Evolutionary conservation across 2,329 filamentous ascomycete species (phyloP), one percentile per base, ranked within the genome.

Genomic region (Dichotomopilus funicola): DNA sequence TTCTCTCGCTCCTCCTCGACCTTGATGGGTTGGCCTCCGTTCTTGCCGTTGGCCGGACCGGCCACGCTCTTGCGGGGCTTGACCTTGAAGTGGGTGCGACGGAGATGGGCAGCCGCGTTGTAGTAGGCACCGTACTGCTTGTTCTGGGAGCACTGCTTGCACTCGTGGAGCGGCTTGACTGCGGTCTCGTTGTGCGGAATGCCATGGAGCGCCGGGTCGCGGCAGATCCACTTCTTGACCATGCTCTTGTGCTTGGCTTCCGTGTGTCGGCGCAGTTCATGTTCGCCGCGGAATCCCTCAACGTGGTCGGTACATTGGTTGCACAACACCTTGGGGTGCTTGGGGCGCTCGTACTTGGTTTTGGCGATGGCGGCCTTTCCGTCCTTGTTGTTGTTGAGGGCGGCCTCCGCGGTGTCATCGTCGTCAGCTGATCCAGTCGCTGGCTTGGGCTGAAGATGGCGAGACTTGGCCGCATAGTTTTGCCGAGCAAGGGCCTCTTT

Each of bases 91-190:
- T 97, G 92, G 0, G 87, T 87, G 49, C 92, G 85, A 43, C 91
- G 82, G 7, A 97, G 79, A 68, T 97, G 92, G 0, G 91, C 92
- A 0, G 91, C 91, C 0, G 91, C 92, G 65, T 97, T 97, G 73
- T 97, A 96, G 73, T 96, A 94, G 12, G 88, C 89, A 3, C 88
- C 88, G 64, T 97, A 97, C 56, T 82, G 80, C 75, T 96, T 96
- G 54, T 79, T 74, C 45, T 79, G 79, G 49, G 78, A 80, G 70
- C 92, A 97, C 48, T 88, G 82, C 71, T 95, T 95, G 80, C 91
- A 96, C 62, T 87, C 87, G 50, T 77, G 75, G 37, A 97, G 79
- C 42, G 91, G 85, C 51, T 71, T 80, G 72, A 79, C 78, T 70
- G 73, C 82, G 68, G 63, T 77, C 45, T 63, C 61, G 19, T 64